Conservation (phyloP, 768 basidiomycete genomes). For the Termitomyces sp. region DNA sequence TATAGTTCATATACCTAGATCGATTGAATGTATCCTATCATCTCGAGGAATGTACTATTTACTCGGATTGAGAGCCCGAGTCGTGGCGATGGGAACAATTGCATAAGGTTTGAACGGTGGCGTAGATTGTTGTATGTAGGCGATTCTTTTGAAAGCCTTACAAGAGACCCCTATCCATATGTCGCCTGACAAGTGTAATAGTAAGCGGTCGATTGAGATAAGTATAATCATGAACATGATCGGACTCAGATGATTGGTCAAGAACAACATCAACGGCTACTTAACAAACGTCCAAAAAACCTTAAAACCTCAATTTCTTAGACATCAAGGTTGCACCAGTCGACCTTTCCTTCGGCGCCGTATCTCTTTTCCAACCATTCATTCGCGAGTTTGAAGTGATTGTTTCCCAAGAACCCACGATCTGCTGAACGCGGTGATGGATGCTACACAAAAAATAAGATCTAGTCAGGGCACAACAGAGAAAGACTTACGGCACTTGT, state of each 20-base stretch:
- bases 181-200: no score
- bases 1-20: conserved; percentile 25
- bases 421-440: conserved; percentile 80
- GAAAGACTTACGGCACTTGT: conserved; percentile 60
- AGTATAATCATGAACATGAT: conserved; percentile 7
- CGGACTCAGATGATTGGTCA: conserved; percentile 9
- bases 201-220: no score
- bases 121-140: neutral
- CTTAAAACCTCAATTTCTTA: conserved; percentile 15
- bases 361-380: conserved; percentile 82
- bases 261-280: neutral
- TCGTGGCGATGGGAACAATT: neutral
- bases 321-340: conserved; percentile 54
- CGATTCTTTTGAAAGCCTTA: neutral
- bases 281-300: neutral
- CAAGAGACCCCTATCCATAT: neutral
- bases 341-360: conserved; percentile 64
- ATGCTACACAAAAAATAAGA: conserved; percentile 47
- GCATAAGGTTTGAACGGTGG: neutral
- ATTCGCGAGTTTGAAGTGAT: conserved; percentile 85
- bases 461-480: conserved; percentile 11
- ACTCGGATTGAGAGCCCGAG: neutral
- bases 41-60: conserved; percentile 2
- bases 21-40: conserved; percentile 19
- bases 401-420: conserved; percentile 83